phyloP scores from a whole-genome alignment of 192 early-diverging fungal genomes.

The Backusella luteola region DNA sequence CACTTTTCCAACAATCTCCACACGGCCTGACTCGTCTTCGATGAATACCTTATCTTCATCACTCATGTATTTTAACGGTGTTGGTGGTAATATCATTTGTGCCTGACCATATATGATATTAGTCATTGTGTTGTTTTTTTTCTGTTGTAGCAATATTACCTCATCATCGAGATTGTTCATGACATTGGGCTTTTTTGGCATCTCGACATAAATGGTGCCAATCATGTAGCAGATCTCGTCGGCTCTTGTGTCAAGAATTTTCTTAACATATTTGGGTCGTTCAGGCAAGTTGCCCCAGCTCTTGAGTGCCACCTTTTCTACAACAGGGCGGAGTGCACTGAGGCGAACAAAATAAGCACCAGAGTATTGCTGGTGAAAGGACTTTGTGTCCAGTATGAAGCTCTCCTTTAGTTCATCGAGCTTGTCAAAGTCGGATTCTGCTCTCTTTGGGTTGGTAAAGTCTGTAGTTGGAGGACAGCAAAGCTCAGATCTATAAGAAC shows the following conservation, averaged over 20 bases:
- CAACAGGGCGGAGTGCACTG: conserved; percentile 55
- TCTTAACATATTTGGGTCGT: conserved; percentile 47
- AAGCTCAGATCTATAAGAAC: not conserved
- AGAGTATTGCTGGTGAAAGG: conserved; percentile 84
- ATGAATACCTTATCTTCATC: conserved; percentile 62
- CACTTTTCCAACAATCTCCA: conserved; percentile 65
- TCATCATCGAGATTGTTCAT: conserved; percentile 84
- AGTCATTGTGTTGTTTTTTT: too few species aligned
- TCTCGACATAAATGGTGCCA: conserved; percentile 89
- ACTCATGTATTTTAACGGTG: conserved; percentile 65
- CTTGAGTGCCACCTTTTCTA: conserved; percentile 51
- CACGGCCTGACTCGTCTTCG: conserved; percentile 93
- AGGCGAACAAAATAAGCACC: conserved; percentile 83
- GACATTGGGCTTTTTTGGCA: conserved; percentile 87
- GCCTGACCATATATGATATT: conserved; percentile 25
- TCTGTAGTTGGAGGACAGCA: not conserved
- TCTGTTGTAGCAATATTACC: conserved; percentile 37
- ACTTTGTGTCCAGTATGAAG: conserved; percentile 59
- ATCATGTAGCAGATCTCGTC: conserved; percentile 68
- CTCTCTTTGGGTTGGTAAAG: not conserved
- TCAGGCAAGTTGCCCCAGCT: conserved; percentile 51
- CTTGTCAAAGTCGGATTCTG: conserved; percentile 10
- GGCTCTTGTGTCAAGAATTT: conserved; percentile 71
- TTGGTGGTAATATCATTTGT: conserved; percentile 61
- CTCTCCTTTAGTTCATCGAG: conserved; percentile 29